Evolutionary conservation across 2,329 filamentous ascomycete genomes (phyloP).

Genomic region (Botrytis paeoniae): DNA sequence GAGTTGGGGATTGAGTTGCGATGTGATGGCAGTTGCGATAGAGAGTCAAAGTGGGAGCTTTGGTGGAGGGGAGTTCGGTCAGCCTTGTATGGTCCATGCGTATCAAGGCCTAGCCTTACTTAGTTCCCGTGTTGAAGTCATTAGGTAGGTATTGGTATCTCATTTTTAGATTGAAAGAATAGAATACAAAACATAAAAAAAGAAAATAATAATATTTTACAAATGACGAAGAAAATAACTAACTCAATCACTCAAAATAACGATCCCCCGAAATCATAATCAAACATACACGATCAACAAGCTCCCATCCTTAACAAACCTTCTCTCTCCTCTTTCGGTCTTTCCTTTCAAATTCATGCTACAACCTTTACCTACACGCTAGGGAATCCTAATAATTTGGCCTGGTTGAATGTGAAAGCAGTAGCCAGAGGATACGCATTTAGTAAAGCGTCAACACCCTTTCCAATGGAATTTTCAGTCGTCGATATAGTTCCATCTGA

Average conservation of each 20-base stretch:
- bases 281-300: background rate
- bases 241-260: background rate
- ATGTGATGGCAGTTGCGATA: background rate
- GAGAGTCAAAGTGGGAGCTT: background rate
- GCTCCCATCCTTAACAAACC: no score
- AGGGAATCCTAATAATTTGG: background rate
- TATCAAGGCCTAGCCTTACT: background rate
- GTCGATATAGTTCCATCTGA: background rate
- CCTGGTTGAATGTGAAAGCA: constrained; percentile 4
- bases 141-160: background rate
- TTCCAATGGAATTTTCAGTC: background rate
- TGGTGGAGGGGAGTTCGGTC: background rate
- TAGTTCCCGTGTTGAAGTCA: background rate
- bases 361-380: background rate
- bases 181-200: background rate
- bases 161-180: background rate
- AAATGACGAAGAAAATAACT: background rate
- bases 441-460: background rate
- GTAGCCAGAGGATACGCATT: background rate
- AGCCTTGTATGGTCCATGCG: constrained; percentile 9
- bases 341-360: background rate
- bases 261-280: background rate
- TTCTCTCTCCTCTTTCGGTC: background rate
- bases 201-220: background rate
- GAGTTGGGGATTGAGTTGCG: background rate